Evolutionary conservation across 2,329 filamentous ascomycete species (phyloP).

Genomic region (Alternaria ventricosa): DNA sequence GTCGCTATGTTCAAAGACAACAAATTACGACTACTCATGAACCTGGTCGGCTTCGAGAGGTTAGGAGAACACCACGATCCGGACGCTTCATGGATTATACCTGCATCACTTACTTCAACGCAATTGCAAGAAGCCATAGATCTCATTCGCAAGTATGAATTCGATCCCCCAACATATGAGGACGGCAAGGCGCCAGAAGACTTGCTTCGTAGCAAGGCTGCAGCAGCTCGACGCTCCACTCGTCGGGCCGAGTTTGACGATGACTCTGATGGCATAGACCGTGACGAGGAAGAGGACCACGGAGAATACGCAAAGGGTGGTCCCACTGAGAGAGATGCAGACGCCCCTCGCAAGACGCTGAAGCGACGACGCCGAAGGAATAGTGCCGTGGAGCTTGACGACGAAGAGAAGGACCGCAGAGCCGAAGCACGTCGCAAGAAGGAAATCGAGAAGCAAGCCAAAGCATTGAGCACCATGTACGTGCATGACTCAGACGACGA

Average conservation of each 20-base stretch:
- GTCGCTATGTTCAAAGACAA: constrained; percentile 87
- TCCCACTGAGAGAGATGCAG: constrained; percentile 65
- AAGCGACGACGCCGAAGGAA: constrained; percentile 66
- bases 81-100: constrained; percentile 80
- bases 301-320: constrained; percentile 73
- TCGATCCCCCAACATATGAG: constrained; percentile 78
- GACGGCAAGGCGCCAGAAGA: constrained; percentile 77
- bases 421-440: constrained; percentile 68
- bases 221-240: constrained; percentile 48
- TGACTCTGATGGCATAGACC: constrained; percentile 67
- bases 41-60: constrained; percentile 72
- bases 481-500: constrained; percentile 89
- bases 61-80: constrained; percentile 71
- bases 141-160: constrained; percentile 77
- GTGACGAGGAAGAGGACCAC: constrained; percentile 59
- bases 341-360: constrained; percentile 59
- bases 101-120: constrained; percentile 67
- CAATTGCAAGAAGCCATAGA: constrained; percentile 73
- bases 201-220: constrained; percentile 75
- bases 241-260: constrained; percentile 70
- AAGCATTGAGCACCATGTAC: constrained; percentile 84
- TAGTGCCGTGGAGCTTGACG: constrained; percentile 64
- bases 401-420: constrained; percentile 65
- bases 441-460: constrained; percentile 76
- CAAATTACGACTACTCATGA: constrained; percentile 84